A percentile compares a stretch with the other conserved stretches of the same genome.
Evolutionary conservation across 1,139 yeast species (phyloP).

Genomic region (Pichia sp.): DNA sequence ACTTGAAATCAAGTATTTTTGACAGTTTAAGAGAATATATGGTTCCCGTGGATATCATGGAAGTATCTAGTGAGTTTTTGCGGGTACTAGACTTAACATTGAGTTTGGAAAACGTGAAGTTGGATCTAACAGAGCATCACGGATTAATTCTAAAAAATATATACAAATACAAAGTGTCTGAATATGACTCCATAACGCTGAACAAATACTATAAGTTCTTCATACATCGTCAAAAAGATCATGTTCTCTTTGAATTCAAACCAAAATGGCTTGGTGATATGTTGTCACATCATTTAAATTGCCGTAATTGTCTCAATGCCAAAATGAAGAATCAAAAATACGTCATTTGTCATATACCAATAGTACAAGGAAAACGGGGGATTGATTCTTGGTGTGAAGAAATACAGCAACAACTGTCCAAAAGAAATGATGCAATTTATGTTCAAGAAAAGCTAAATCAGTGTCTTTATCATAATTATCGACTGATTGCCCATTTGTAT

Average conservation of each 20-base stretch:
- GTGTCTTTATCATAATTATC: slow-evolving; percentile 7
- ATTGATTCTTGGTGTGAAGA: slow-evolving; percentile 16
- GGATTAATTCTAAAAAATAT: slow-evolving; percentile 22
- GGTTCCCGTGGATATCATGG: not conserved
- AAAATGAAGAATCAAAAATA: slow-evolving; percentile 12
- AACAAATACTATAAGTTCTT: slow-evolving; percentile 20
- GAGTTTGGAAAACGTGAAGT: not conserved
- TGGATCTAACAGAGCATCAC: slow-evolving; percentile 5
- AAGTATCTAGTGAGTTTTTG: no score
- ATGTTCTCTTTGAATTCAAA: slow-evolving; percentile 23
- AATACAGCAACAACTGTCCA: slow-evolving; percentile 9
- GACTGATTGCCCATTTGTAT: slow-evolving; percentile 11
- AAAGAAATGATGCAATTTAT: not conserved
- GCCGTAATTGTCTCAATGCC: slow-evolving; percentile 24
- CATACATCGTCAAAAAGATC: slow-evolving; percentile 1
- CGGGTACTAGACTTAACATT: no score
- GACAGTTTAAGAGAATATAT: slow-evolving; percentile 10
- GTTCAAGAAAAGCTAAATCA: not conserved
- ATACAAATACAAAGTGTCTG: slow-evolving; percentile 2
- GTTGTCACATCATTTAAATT: slow-evolving; percentile 11
- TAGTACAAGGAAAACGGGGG: slow-evolving; percentile 10
- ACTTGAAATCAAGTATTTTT: slow-evolving; percentile 10
- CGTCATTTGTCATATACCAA: slow-evolving; percentile 16
- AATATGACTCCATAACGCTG: slow-evolving; percentile 7
- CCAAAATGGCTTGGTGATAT: slow-evolving; percentile 26